Conservation (phyloP, 805 yeast species). For the Spathaspora gorwiae region DNA sequence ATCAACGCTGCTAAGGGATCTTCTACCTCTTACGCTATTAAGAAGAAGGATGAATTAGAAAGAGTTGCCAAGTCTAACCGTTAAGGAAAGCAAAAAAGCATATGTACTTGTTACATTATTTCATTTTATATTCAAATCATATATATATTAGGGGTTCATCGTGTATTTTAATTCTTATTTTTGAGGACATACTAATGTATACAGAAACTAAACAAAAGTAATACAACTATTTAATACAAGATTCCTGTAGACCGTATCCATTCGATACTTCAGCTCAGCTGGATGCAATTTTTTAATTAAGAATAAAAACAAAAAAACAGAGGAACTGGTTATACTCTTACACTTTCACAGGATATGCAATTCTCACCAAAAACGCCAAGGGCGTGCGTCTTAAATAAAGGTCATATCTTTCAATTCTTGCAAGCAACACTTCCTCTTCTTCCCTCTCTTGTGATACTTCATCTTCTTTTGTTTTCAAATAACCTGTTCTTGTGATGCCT, state of each 20-base stretch:
- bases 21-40: constrained; percentile 99
- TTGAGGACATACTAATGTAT: constrained; percentile 1
- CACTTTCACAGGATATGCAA: constrained; percentile 20
- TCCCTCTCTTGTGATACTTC: constrained; percentile 5
- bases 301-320: constrained; percentile 1
- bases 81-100: constrained; percentile 43
- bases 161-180: constrained; percentile 1
- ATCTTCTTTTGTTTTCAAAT: constrained; percentile 7
- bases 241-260: neutral
- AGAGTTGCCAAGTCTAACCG: constrained; percentile 99
- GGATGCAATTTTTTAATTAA: neutral
- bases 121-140: constrained; percentile 2
- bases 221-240: neutral
- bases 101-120: constrained; percentile 3
- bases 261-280: neutral
- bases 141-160: constrained; percentile 6
- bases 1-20: constrained; percentile 99
- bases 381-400: constrained; percentile 8
- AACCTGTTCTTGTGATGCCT: constrained; percentile 5
- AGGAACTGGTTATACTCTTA: constrained; percentile 3
- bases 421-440: constrained; percentile 10
- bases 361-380: constrained; percentile 10
- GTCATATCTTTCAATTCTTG: constrained; percentile 16
- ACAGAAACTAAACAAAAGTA: neutral
- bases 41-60: constrained; percentile 99